Base-by-base conservation (phyloP, 352 stramenopile genomes). In the Sclerospora graminicola region DNA sequence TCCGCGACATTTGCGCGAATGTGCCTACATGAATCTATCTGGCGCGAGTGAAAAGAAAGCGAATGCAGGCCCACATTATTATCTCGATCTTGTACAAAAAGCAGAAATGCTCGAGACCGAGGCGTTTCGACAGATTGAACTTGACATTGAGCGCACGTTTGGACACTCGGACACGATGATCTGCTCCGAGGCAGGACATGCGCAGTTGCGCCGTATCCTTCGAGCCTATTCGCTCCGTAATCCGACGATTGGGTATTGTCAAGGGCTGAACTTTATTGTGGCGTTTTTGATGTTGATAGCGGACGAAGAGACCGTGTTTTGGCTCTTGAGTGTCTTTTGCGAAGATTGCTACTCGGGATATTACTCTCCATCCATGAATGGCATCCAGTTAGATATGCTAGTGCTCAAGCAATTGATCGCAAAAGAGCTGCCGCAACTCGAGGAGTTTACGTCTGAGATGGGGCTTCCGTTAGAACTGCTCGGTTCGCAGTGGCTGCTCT, bases 211-310 rank as follows among this genome's bases (percentile, higher is more conserved):
- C 2, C 77, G 82, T 0, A 65, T 95, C 28, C 60, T 95, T 8
- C 66, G 70, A 41, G 74, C 78, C 0, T 94, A 92, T 36, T 90
- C 78, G 16, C 59, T 92, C 8, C 71, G 67, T 9, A 92, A 94
- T 41, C 63, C 82, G 11, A 51, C 54, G 0, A 51, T 95, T 13
- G 84, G 84, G 1, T 95, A 95, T 48, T 94, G 82, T 24, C 84
- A 95, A 60, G 79, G 79, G 29, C 43, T 95, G 21, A 95, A 95
- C 43, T 95, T 91, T 57, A 83, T 95, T 31, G 83, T 88, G n/a
- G 83, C 71, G 6, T 88, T 94, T 51, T 47, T 95, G 23, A 66
- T 81, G 44, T 54, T 94, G 4, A 55, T 77, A 8, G 63, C 85
- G 11, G 80, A 88, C 33, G 86, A 96, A 66, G 84, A 96, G 46